Evolutionary conservation across 176 grass and related monocot genomes (phyloP), one percentile per base, ranked within the genome.

Genomic region (Oryza nivara): DNA sequence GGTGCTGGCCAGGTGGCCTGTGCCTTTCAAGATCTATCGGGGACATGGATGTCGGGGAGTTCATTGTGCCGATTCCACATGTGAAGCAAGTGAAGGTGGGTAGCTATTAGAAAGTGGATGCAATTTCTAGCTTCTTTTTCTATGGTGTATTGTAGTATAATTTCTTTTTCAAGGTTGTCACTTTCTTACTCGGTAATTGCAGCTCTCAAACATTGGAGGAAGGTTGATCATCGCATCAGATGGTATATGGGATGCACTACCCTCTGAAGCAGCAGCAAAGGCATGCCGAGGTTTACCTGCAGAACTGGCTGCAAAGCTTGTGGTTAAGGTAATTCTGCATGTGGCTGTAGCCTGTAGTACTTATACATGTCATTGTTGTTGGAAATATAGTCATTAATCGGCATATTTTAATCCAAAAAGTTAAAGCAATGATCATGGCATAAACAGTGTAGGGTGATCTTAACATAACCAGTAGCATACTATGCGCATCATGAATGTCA

Each of bases 1-100:
- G 96, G 34, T 96, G 96, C 84, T 99, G 96, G 96, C 96, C 96
- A 22, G 93, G 96, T 86, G 96, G 96, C n/a, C 75, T 99, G 70
- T 99, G 96, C 86, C 88, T 99, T 56, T 99, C 96, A 12, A 93
- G 96, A 69, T 99, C 96, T 35, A 99, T 99, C 6, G 96, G 93
- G 0, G 96, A 99, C 86, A 94, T 92, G 88, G 96, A 99, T 88
- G 96, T 94, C 49, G 93, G 96, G 47, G 96, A 99, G 74, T 99
- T 91, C 90, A 99, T 99, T 56, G 93, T 99, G 65, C 96, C 93
- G 1, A 83, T 99, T 84, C 96, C 96, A 61, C 91, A 99, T 91
- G 96, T 99, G 54, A 99, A 99, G 73, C 96, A 99, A 91, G 90
- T 99, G 60, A 99, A 96, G 91, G 96, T 98, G 72, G 34, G 47